A percentile compares a stretch with the other conserved stretches of the same genome.
Evolutionary conservation across 306 rosid genomes (phyloP).

Genomic region (Vigna reflexopilosa): DNA sequence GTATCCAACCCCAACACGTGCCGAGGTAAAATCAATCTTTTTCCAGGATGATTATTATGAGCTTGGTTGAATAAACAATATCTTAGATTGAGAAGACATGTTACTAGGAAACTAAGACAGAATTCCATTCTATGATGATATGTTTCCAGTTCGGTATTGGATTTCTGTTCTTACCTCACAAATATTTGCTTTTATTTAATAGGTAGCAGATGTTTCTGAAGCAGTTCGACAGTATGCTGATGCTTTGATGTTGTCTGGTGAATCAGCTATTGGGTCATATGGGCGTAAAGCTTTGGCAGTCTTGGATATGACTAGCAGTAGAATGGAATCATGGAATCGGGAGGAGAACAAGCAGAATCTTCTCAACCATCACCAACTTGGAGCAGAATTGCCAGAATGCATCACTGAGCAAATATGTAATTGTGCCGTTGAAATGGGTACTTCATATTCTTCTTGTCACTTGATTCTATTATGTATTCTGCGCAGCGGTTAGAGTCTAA

Average conservation of each 20-base stretch:
- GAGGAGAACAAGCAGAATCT: constrained; percentile 62
- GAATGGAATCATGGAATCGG: constrained; percentile 82
- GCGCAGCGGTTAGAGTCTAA: neutral
- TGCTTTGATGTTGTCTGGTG: constrained; percentile 90
- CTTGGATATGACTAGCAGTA: constrained; percentile 71
- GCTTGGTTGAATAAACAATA: constrained; percentile 7
- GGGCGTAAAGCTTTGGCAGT: constrained; percentile 85
- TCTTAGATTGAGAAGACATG: constrained; percentile 1
- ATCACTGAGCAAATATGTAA: constrained; percentile 85
- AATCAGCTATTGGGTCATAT: constrained; percentile 83
- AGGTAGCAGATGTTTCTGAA: constrained; percentile 97
- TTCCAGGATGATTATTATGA: neutral
- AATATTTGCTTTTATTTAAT: constrained; percentile 41
- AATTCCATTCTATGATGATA: constrained; percentile 8
- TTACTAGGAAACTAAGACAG: neutral
- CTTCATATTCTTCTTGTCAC: constrained; percentile 20
- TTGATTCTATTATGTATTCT: neutral
- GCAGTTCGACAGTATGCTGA: constrained; percentile 87
- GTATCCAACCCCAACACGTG: constrained; percentile 97
- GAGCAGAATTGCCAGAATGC: constrained; percentile 72
- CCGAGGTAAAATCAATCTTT: constrained; percentile 65
- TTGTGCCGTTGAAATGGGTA: constrained; percentile 85
- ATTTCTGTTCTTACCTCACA: constrained; percentile 25
- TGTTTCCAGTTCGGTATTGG: neutral
- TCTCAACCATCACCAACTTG: constrained; percentile 62